phyloP scores from a whole-genome alignment of 1,139 yeast genomes.

The Zygosaccharomyces pseudobailii region DNA sequence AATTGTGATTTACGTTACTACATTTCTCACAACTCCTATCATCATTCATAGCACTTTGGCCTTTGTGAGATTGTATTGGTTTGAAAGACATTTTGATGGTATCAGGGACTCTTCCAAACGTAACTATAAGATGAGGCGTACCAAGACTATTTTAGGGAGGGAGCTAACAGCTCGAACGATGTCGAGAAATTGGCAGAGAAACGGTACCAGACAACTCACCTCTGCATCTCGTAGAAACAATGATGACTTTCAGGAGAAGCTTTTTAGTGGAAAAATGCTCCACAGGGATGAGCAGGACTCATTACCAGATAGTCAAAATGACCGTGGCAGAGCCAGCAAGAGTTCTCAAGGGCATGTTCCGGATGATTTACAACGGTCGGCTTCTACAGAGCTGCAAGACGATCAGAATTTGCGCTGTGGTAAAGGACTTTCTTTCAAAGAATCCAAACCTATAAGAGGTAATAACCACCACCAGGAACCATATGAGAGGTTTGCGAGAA shows the following conservation, averaged over 20 bases:
- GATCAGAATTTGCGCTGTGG: constrained; percentile 7
- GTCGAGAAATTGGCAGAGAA: constrained; percentile 25
- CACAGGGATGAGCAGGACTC: constrained; percentile 30
- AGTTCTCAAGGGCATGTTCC: constrained; percentile 1
- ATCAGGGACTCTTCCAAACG: constrained; percentile 70
- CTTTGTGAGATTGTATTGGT: constrained; percentile 81
- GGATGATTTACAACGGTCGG: constrained; percentile 10
- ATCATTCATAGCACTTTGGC: constrained; percentile 79
- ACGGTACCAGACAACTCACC: constrained; percentile 4
- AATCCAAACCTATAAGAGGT: constrained; percentile 2
- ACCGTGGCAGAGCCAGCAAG: background rate
- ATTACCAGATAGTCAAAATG: constrained; percentile 4
- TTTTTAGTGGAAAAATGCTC: constrained; percentile 34
- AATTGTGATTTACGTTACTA: constrained; percentile 52
- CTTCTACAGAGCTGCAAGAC: constrained; percentile 10
- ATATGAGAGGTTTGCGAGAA: constrained; percentile 25
- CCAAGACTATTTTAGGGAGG: constrained; percentile 49
- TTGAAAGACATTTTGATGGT: constrained; percentile 79
- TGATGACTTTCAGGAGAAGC: constrained; percentile 31
- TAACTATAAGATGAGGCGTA: constrained; percentile 74
- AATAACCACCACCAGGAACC: constrained; percentile 4
- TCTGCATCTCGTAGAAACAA: constrained; percentile 2
- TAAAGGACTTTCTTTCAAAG: constrained; percentile 7
- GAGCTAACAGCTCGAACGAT: constrained; percentile 52
- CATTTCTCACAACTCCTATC: constrained; percentile 78